Evolutionary conservation across 2,329 filamentous ascomycete species (phyloP), one percentile per base, ranked within the genome.

Genomic region (Fusarium domesticum): DNA sequence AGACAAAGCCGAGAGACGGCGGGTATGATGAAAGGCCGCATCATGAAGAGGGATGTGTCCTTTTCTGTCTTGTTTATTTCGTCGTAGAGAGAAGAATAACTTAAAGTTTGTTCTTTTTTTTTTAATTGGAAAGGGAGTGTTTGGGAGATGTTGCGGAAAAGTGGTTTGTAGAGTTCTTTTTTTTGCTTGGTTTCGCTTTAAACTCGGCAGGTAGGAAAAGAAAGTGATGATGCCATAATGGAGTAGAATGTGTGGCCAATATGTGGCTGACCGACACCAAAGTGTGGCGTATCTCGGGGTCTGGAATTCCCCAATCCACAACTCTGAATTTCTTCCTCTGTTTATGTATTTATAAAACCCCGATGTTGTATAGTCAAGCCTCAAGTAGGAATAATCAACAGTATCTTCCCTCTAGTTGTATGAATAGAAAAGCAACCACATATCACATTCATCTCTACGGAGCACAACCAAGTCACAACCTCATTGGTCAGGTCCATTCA

Each of bases 1-100:
- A 57, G 40, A 63, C 66, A 68, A 54, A 64, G 50, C 52, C 62
- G 64, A 52, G 57, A 57, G 42, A 61, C 38, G 39, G 63, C 59
- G 42, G 57, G 60, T 28, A 55, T 51, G 50, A 50, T 19, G 17
- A 58, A 54, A 15, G 53, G 44, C 40, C 60, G 64, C 62, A 65
- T 65, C 12, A 37, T 47, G 35, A n/a, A n/a, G n/a, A n/a, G n/a
- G n/a, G n/a, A n/a, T n/a, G n/a, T n/a, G n/a, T n/a, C n/a, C n/a
- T n/a, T n/a, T n/a, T n/a, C n/a, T n/a, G n/a, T n/a, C n/a, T n/a
- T n/a, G n/a, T n/a, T n/a, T n/a, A n/a, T n/a, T n/a, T n/a, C n/a
- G n/a, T n/a, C n/a, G n/a, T n/a, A 15, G 28, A 28, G 18, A 18
- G 18, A 33, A 34, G 25, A 6, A 20, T 18, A 23, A 28, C 7